Conservation (phyloP, 148 eudicot species). For the Rhododendron vialii region DNA sequence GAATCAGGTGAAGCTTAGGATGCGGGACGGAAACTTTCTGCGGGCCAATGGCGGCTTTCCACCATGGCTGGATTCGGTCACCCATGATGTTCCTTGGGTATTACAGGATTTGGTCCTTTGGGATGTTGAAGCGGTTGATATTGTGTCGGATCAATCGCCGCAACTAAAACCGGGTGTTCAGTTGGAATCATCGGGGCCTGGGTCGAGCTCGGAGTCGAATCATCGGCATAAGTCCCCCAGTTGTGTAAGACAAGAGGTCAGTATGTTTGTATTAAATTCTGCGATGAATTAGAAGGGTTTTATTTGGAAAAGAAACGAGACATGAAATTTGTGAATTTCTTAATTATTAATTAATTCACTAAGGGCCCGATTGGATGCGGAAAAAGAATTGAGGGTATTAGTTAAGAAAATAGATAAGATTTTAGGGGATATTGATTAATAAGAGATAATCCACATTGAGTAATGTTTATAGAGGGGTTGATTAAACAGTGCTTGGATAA, state of each 20-base stretch:
- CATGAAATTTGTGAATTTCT: too few relatives aligned
- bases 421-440: too few relatives aligned
- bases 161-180: neutral
- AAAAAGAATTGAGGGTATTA: too few relatives aligned
- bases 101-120: constrained; percentile 62
- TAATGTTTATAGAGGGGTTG: too few relatives aligned
- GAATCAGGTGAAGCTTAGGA: neutral
- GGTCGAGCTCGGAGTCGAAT: constrained; percentile 20
- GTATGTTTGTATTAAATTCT: neutral
- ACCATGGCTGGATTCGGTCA: constrained; percentile 69
- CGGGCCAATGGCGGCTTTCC: constrained; percentile 68
- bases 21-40: constrained; percentile 47
- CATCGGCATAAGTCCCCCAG: constrained; percentile 15
- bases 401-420: too few relatives aligned
- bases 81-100: constrained; percentile 69
- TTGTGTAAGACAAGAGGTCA: constrained; percentile 46
- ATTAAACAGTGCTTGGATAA: too few relatives aligned
- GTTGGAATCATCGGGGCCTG: constrained; percentile 14
- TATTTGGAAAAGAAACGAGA: too few relatives aligned
- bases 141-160: neutral
- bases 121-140: constrained; percentile 58
- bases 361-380: too few relatives aligned
- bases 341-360: too few relatives aligned
- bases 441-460: too few relatives aligned
- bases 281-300: too few relatives aligned